Evolutionary conservation across 768 basidiomycete species (phyloP).

Genomic region (Rhizopogon vulgaris): DNA sequence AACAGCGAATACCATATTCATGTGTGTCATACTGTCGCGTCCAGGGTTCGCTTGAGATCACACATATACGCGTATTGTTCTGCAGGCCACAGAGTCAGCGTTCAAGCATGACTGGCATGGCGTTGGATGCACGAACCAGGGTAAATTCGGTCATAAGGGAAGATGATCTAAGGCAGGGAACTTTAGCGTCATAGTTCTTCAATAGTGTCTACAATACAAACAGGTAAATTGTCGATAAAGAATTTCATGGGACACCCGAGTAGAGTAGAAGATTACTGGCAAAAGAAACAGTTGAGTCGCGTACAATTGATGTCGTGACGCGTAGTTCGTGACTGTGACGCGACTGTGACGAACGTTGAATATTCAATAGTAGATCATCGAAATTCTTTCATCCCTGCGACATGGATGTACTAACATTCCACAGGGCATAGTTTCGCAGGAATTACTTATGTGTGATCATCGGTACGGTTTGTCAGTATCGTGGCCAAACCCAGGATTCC

Average conservation of each 20-base stretch:
- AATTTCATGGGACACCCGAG: conserved; percentile 56
- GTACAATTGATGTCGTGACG: neutral
- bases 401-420: neutral
- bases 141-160: conserved; percentile 94
- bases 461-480: too few species aligned
- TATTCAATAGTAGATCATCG: too few species aligned
- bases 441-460: too few species aligned
- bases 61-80: conserved; percentile 99
- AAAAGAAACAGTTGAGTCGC: neutral
- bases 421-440: too few species aligned
- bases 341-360: neutral
- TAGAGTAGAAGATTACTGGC: neutral
- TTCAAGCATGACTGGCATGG: conserved; percentile 5
- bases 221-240: conserved; percentile 74
- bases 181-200: neutral
- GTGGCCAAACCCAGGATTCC: too few species aligned
- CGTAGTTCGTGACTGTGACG: neutral
- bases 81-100: conserved; percentile 21
- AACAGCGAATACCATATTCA: neutral
- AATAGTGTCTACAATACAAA: conserved; percentile 26
- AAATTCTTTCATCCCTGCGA: neutral
- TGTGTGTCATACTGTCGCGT: conserved; percentile 65
- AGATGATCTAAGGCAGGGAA: conserved; percentile 55
- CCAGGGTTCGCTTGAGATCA: conserved; percentile 93
- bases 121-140: conserved; percentile 50